Evolutionary conservation across 2,329 filamentous ascomycete genomes (phyloP).

Genomic region (Talaromyces albobiverticillius): DNA sequence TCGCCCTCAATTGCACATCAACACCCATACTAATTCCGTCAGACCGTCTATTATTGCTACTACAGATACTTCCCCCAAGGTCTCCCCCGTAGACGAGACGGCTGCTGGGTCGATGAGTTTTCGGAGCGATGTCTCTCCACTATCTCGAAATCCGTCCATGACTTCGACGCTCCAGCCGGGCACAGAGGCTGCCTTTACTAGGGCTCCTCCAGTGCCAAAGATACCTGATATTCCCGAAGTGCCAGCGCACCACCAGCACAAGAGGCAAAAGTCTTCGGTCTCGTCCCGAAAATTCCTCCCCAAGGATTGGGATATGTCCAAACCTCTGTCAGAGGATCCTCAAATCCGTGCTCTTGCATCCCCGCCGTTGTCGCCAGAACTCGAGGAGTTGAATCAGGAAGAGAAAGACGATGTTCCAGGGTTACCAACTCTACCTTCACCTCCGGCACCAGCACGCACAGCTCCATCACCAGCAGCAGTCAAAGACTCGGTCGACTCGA

Average conservation of each 20-base stretch:
- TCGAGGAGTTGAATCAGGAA: neutral
- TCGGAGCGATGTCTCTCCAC: slow-evolving; percentile 21
- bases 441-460: neutral
- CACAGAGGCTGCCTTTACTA: slow-evolving; percentile 10
- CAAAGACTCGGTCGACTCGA: neutral
- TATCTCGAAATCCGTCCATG: slow-evolving; percentile 30
- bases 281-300: slow-evolving; percentile 33
- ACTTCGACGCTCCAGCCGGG: slow-evolving; percentile 22
- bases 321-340: slow-evolving; percentile 34
- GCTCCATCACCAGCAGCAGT: neutral
- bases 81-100: slow-evolving; percentile 7
- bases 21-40: slow-evolving; percentile 26
- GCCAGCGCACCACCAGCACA: slow-evolving; percentile 22
- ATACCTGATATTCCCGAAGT: slow-evolving; percentile 22
- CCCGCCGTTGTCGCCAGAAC: slow-evolving; percentile 7
- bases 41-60: slow-evolving; percentile 21
- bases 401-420: neutral
- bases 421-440: neutral
- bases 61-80: slow-evolving; percentile 6
- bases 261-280: slow-evolving; percentile 31
- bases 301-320: slow-evolving; percentile 26
- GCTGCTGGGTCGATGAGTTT: slow-evolving; percentile 14
- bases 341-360: slow-evolving; percentile 33
- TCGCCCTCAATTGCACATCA: slow-evolving; percentile 30
- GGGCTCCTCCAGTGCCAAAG: slow-evolving; percentile 16